Conservation (phyloP, 1,284 basidiomycete species). For the Cryptococcus wingfieldii region DNA sequence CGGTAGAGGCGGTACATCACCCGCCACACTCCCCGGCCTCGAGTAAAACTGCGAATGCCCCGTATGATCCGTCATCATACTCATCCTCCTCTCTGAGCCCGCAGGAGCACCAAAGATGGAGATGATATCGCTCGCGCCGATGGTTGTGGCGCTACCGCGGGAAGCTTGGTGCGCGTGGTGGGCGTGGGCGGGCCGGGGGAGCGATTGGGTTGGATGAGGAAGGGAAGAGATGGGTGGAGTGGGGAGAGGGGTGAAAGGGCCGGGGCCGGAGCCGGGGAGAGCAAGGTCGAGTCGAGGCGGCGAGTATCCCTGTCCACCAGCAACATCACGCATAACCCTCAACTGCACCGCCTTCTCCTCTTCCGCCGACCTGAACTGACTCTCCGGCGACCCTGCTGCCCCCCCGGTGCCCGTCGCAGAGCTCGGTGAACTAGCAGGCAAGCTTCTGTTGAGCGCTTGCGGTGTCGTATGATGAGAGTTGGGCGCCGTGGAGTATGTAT, state of each 20-base stretch:
- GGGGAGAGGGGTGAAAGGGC: background rate
- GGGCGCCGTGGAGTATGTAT: too few species aligned
- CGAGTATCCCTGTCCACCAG: background rate
- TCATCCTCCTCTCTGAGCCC: slow-evolving; percentile 12
- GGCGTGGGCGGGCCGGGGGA: too few species aligned
- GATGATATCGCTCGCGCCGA: slow-evolving; percentile 16
- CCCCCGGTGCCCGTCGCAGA: background rate
- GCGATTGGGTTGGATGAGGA: too few species aligned
- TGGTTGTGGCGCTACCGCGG: slow-evolving; percentile 1
- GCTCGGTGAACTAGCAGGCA: background rate
- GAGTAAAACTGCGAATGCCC: background rate
- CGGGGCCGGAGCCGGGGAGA: background rate
- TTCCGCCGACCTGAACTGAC: slow-evolving; percentile 5
- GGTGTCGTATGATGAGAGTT: too few species aligned
- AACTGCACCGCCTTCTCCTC: slow-evolving; percentile 16
- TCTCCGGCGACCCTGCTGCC: background rate
- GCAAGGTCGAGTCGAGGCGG: background rate
- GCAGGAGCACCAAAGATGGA: slow-evolving; percentile 23
- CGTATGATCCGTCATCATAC: slow-evolving; percentile 9
- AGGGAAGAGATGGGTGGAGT: background rate
- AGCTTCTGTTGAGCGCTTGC: too few species aligned
- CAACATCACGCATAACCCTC: slow-evolving; percentile 2
- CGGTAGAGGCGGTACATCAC: slow-evolving; percentile 1
- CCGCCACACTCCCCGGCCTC: background rate
- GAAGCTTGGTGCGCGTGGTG: too few species aligned